phyloP scores from a whole-genome alignment of 2,329 filamentous ascomycete genomes.

The Lecanosticta acicola region DNA sequence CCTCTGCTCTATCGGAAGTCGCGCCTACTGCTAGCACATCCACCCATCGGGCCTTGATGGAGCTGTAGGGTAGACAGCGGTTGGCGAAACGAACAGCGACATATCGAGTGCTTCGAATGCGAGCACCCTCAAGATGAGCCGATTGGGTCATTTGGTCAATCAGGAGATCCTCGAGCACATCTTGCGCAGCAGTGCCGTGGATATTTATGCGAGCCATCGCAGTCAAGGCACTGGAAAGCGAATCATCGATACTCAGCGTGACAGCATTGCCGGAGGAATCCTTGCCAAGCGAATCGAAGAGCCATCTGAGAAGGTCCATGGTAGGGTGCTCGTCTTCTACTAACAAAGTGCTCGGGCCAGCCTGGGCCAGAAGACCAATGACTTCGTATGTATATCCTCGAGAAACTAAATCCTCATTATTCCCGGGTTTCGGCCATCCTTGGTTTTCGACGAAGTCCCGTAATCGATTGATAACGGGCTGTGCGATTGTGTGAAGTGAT shows the following conservation, averaged over 20 bases:
- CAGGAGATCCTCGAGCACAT: conserved; percentile 52
- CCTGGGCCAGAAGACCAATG: conserved; percentile 71
- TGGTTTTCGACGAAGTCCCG: conserved; percentile 69
- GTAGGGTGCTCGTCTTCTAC: conserved; percentile 38
- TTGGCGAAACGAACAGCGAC: conserved; percentile 86
- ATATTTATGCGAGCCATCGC: conserved; percentile 46
- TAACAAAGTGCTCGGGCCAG: conserved; percentile 55
- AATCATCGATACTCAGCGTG: conserved; percentile 82
- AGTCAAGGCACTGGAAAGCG: conserved; percentile 70
- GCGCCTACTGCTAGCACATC: conserved; percentile 74
- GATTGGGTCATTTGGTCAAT: conserved; percentile 51
- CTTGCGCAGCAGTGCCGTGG: conserved; percentile 36
- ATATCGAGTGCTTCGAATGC: conserved; percentile 66
- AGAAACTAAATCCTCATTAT: conserved; percentile 56
- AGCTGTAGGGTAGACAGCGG: conserved; percentile 72
- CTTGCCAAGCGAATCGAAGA: conserved; percentile 76
- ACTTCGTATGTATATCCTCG: conserved; percentile 84
- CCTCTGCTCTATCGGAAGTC: conserved; percentile 66
- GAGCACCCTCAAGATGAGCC: conserved; percentile 26
- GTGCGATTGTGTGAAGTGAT: conserved; percentile 60
- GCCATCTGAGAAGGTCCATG: conserved; percentile 62
- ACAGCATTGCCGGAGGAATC: conserved; percentile 69
- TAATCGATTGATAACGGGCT: conserved; percentile 62
- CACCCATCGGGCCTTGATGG: conserved; percentile 78
- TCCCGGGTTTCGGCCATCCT: conserved; percentile 68